These are phyloP conservation scores for Verticillium longisporum DNA, from an alignment of 2,329 filamentous ascomycete species.

Conservation along the genomic window DNA sequence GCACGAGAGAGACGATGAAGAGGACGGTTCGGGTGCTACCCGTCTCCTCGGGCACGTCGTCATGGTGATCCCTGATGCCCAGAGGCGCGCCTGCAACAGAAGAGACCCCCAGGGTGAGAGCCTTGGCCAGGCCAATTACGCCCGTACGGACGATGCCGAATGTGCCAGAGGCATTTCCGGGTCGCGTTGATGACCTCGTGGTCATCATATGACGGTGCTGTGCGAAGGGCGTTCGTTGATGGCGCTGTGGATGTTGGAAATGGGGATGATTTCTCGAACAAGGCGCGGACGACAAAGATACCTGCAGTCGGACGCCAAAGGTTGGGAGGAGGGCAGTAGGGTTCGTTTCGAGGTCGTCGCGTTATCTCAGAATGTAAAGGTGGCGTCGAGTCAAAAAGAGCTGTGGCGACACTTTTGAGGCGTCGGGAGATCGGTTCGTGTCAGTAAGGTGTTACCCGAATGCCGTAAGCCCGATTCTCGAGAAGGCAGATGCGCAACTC, in stretches of 20 bases:
- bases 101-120: constrained; percentile 42
- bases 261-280: not conserved
- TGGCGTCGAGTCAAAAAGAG: not conserved
- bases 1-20: constrained; percentile 65
- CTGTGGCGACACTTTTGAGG: not conserved
- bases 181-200: constrained; percentile 5
- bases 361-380: not conserved
- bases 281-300: no score
- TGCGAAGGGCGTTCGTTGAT: not conserved
- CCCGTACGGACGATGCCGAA: constrained; percentile 37
- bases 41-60: constrained; percentile 42
- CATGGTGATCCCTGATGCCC: constrained; percentile 23
- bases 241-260: not conserved
- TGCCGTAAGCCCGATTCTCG: not conserved
- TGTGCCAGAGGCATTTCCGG: constrained; percentile 16
- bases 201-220: not conserved
- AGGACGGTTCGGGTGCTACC: constrained; percentile 74
- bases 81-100: constrained; percentile 43
- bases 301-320: not conserved
- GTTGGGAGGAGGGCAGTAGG: not conserved
- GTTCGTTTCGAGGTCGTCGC: not conserved
- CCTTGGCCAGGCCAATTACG: constrained; percentile 43
- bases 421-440: not conserved
- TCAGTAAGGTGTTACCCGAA: no score
- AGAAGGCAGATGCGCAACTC: not conserved